Evolutionary conservation across 2,329 filamentous ascomycete species (phyloP).

Genomic region (Macrophomina pseudophaseolina): DNA sequence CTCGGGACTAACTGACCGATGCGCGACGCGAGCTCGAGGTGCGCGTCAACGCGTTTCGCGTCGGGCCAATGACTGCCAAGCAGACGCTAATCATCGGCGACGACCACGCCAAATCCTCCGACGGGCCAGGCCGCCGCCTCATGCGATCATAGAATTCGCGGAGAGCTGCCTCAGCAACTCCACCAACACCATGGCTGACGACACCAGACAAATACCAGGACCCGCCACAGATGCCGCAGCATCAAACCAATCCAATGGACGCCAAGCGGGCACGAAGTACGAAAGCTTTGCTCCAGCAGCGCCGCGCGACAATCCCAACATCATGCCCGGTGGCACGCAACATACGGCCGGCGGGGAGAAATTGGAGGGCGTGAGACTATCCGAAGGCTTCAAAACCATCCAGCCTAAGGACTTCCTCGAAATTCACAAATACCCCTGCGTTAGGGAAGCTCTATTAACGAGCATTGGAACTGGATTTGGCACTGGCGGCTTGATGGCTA

Average conservation of each 20-base stretch:
- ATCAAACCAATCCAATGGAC: slow-evolving; percentile 11
- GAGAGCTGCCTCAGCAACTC: slow-evolving; percentile 25
- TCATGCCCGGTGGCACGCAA: slow-evolving; percentile 61
- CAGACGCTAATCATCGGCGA: slow-evolving; percentile 22
- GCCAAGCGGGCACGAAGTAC: slow-evolving; percentile 9
- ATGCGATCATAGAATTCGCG: slow-evolving; percentile 30
- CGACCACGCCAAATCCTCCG: neutral
- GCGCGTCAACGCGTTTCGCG: slow-evolving; percentile 23
- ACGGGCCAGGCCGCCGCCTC: slow-evolving; percentile 10
- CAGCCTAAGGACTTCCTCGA: slow-evolving; percentile 71
- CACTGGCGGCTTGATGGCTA: slow-evolving; percentile 73
- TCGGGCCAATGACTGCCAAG: slow-evolving; percentile 20
- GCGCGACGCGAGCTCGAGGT: slow-evolving; percentile 20
- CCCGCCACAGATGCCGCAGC: neutral
- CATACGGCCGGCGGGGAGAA: slow-evolving; percentile 64
- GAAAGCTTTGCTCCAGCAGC: slow-evolving; percentile 3
- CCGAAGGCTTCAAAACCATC: slow-evolving; percentile 70
- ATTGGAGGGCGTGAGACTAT: slow-evolving; percentile 46
- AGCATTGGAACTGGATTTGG: slow-evolving; percentile 82
- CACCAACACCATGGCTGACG: slow-evolving; percentile 49
- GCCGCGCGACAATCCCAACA: slow-evolving; percentile 55
- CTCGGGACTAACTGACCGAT: slow-evolving; percentile 10
- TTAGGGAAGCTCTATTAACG: slow-evolving; percentile 78
- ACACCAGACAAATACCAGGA: slow-evolving; percentile 43
- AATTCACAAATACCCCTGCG: slow-evolving; percentile 81